These are phyloP conservation scores for Cyberlindnera suaveolens DNA, from an alignment of 805 yeast species.

Conservation along the genomic window DNA sequence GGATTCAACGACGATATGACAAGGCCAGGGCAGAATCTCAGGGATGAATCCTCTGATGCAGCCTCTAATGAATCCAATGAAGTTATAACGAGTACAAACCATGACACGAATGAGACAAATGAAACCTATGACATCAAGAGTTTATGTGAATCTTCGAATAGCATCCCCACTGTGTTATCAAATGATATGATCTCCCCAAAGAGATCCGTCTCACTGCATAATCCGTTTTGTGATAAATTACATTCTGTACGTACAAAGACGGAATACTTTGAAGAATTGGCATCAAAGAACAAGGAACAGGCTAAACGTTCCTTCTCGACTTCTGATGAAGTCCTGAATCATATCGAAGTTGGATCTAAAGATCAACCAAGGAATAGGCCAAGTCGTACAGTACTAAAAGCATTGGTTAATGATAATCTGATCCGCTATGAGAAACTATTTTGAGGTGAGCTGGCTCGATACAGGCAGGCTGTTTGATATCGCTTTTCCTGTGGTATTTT, in stretches of 20 bases:
- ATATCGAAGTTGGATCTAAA: background rate
- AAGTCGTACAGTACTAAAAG: slow-evolving; percentile 17
- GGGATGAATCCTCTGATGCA: too few relatives aligned
- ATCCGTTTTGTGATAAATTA: too few relatives aligned
- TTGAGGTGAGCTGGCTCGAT: background rate
- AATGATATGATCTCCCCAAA: background rate
- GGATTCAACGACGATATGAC: too few relatives aligned
- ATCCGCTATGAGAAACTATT: slow-evolving; percentile 20
- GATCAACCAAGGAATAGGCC: slow-evolving; percentile 9
- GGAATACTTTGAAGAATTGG: slow-evolving; percentile 16
- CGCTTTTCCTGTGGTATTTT: too few relatives aligned
- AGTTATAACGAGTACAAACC: too few relatives aligned
- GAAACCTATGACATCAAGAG: too few relatives aligned
- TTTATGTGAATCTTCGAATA: too few relatives aligned
- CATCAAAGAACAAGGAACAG: background rate
- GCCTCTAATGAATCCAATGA: too few relatives aligned
- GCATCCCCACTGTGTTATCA: too few relatives aligned
- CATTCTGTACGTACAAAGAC: slow-evolving; percentile 2
- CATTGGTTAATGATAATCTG: slow-evolving; percentile 15
- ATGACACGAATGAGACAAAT: too few relatives aligned
- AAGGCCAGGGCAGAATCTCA: too few relatives aligned
- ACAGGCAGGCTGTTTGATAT: too few relatives aligned
- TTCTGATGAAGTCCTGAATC: background rate
- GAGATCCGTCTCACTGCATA: background rate
- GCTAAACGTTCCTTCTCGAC: background rate